phyloP scores from a whole-genome alignment of 2,329 filamentous ascomycete species.

The Neopestalotiopsis rosae region DNA sequence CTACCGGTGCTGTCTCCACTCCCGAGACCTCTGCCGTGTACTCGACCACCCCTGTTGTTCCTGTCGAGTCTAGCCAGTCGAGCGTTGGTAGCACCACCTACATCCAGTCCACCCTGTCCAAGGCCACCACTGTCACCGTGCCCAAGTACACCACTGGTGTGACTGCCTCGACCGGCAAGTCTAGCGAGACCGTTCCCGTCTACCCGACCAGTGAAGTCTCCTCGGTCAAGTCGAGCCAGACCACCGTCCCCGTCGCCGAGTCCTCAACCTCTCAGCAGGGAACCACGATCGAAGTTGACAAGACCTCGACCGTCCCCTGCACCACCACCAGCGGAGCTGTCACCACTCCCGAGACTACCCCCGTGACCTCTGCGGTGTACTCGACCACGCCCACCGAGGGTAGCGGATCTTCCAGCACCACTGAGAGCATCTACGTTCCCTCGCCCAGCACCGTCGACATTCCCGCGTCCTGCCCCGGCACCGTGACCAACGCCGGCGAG shows the following conservation, averaged over 20 bases:
- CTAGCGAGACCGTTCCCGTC: background rate
- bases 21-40: background rate
- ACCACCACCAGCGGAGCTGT: background rate
- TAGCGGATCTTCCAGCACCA: background rate
- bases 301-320: background rate
- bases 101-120: background rate
- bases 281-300: background rate
- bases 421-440: background rate
- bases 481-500: constrained; percentile 9
- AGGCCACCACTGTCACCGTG: background rate
- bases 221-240: background rate
- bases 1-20: background rate
- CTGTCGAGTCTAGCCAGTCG: background rate
- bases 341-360: background rate
- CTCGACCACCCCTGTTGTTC: background rate
- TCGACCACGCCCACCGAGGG: background rate
- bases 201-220: background rate
- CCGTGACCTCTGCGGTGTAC: background rate
- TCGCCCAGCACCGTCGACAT: constrained; percentile 19
- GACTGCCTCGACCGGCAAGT: background rate
- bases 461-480: constrained; percentile 22
- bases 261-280: background rate
- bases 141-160: background rate
- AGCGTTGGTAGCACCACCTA: background rate
- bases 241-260: background rate